Evolutionary conservation across 345 rosid species (phyloP), one percentile per base, ranked within the genome.

Genomic region (Eucalyptus polybractea): DNA sequence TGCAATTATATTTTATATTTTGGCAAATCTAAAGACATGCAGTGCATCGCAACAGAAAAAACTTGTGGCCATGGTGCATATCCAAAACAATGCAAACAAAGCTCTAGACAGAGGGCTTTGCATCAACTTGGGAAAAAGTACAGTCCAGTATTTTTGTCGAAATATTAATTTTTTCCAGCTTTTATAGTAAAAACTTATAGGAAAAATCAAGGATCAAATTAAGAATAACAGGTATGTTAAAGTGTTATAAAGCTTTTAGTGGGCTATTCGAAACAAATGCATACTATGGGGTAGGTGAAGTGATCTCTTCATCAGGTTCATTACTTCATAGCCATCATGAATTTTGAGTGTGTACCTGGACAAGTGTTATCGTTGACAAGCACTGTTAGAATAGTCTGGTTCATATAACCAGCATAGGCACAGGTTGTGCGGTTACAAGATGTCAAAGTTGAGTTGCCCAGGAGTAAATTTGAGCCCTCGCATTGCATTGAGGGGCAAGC

Each of bases 401-500:
- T 90, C 21, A 87, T 69, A 91, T 90, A 96, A 62, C 99, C 99
- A 86, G 98, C 94, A 87, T 98, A 98, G 86, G 95, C 89, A 50
- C 99, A 98, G 67, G 94, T 88, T 29, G 95, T 90, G 80, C 54
- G 88, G 88, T 86, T 92, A 88, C 98, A 97, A 86, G 91, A 69
- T 31, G 88, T 54, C 12, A 11, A 87, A 6, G 95, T 85, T 50
- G 95, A 87, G 92, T 93, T 92, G 87, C 98, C 91, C 16, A 97
- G 31, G 51, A 80, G 50, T 88, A 95, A 87, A 85, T 40, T 89
- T 14, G 95, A 89, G 54, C 91, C 96, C 80, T 45, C 89, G 80
- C 99, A 97, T 86, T 19, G 93, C 95, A 93, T 62, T 9, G 95
- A 62, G 29, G 97, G 96, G 90, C 99, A 98, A 25, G 91, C 88